Base-by-base conservation (phyloP, 805 yeast genomes). In the Candida sonorensis region DNA sequence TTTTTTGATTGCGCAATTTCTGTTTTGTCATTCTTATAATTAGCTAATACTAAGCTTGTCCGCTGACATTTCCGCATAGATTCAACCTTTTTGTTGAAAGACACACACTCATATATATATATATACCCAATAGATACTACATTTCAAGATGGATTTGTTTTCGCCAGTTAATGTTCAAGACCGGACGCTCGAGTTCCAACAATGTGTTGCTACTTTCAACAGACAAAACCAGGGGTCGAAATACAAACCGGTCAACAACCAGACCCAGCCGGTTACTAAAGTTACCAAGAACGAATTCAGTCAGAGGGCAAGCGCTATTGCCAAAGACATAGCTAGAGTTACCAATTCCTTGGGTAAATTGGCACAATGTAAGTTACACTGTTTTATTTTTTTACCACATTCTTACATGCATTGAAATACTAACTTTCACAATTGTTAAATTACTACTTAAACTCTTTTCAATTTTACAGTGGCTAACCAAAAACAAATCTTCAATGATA, bases 401-500 rank as follows among this genome's bases (percentile, higher is more conserved):
- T n/a, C n/a, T n/a, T n/a, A n/a, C n/a, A n/a, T n/a, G n/a, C n/a
- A 26, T 11, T 29, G 25, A 19, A 10, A 23, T 23, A 23, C 26
- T 23, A 23, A 23, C 26, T n/a, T n/a, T n/a, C n/a, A n/a, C n/a
- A n/a, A n/a, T n/a, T n/a, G n/a, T n/a, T n/a, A n/a, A n/a, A n/a
- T n/a, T n/a, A n/a, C n/a, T n/a, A n/a, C 6, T 10, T 4, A 18
- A 10, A 13, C 13, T 2, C 19, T 14, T 17, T 17, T 22, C 26
- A n/a, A 11, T 21, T 11, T 16, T 7, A 25, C 57, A 23, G 51
- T 92, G 42, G 97, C 98, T 4, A 86, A 82, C 55, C 68, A 87
- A 46, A 88, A 87, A 53, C 94, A 96, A 13, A 60, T 90, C 52
- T 85, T 92, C 44, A 95, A 88, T 51, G 98, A 92, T 58, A 79